Evolutionary conservation across 129 eudicot genomes (phyloP).

Genomic region (Scalesia atractyloides): DNA sequence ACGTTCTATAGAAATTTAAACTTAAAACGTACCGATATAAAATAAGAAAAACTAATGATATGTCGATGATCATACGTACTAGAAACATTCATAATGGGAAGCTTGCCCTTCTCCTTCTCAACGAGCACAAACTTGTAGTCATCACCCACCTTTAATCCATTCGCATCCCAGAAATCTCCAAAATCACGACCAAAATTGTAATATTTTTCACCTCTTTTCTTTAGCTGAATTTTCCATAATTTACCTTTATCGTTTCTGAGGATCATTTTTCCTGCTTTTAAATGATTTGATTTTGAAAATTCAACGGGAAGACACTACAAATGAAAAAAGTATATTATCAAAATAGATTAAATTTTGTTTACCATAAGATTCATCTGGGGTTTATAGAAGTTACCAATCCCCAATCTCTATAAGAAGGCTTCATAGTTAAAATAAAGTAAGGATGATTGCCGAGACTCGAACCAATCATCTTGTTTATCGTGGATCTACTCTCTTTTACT

Average conservation of each 20-base stretch:
- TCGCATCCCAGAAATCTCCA: constrained; percentile 12
- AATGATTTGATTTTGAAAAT: constrained; percentile 1
- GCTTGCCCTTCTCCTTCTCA: constrained; percentile 24
- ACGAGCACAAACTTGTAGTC: constrained; percentile 29
- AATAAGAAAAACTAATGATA: too few relatives aligned
- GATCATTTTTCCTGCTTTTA: constrained; percentile 15
- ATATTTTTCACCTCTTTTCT: not conserved
- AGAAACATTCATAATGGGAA: constrained; percentile 22
- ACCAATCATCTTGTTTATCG: too few relatives aligned
- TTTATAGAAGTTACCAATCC: too few relatives aligned
- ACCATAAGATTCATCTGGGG: too few relatives aligned
- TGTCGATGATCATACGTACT: not conserved
- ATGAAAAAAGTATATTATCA: too few relatives aligned
- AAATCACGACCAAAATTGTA: not conserved
- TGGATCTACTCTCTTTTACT: too few relatives aligned
- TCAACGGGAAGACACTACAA: not conserved
- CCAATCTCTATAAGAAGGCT: too few relatives aligned
- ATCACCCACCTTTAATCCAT: constrained; percentile 25
- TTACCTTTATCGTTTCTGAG: constrained; percentile 7
- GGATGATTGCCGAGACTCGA: too few relatives aligned
- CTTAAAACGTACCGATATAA: too few relatives aligned
- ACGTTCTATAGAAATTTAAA: too few relatives aligned
- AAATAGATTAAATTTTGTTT: too few relatives aligned
- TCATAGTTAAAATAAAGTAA: too few relatives aligned
- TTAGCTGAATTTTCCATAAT: constrained; percentile 18